phyloP scores from a whole-genome alignment of 768 basidiomycete species.

The Tricholoma saponaceum region DNA sequence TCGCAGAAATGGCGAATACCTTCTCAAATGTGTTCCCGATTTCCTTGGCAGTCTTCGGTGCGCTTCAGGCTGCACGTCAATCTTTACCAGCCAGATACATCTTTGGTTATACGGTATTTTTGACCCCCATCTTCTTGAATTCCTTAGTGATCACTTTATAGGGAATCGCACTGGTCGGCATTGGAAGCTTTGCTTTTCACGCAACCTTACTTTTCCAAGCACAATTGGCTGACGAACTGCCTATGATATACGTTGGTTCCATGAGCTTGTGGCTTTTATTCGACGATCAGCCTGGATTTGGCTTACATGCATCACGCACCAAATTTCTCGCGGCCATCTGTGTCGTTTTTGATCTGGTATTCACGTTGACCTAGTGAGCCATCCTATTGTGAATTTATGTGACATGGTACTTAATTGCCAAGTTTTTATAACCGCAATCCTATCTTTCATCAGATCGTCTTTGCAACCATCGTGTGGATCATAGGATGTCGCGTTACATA shows the following conservation, averaged over 20 bases:
- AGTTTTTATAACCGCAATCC: constrained; percentile 71
- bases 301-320: constrained; percentile 30
- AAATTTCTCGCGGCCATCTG: constrained; percentile 34
- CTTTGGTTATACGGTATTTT: constrained; percentile 37
- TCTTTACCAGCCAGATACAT: constrained; percentile 39
- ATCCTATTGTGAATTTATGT: not conserved
- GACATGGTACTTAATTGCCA: constrained; percentile 4
- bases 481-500: constrained; percentile 46
- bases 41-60: constrained; percentile 46
- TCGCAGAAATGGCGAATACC: constrained; percentile 76
- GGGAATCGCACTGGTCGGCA: constrained; percentile 68
- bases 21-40: constrained; percentile 68
- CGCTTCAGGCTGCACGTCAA: constrained; percentile 28
- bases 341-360: constrained; percentile 50
- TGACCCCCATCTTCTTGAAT: not conserved
- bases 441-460: constrained; percentile 75
- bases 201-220: constrained; percentile 72
- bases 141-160: constrained; percentile 18
- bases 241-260: constrained; percentile 73
- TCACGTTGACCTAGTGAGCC: constrained; percentile 74
- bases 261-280: constrained; percentile 59
- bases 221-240: constrained; percentile 79
- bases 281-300: constrained; percentile 52
- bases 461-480: constrained; percentile 53
- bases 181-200: constrained; percentile 78